These are phyloP conservation scores for Backusella luteola DNA, from an alignment of 192 early-diverging fungal species.

Conservation along the genomic window DNA sequence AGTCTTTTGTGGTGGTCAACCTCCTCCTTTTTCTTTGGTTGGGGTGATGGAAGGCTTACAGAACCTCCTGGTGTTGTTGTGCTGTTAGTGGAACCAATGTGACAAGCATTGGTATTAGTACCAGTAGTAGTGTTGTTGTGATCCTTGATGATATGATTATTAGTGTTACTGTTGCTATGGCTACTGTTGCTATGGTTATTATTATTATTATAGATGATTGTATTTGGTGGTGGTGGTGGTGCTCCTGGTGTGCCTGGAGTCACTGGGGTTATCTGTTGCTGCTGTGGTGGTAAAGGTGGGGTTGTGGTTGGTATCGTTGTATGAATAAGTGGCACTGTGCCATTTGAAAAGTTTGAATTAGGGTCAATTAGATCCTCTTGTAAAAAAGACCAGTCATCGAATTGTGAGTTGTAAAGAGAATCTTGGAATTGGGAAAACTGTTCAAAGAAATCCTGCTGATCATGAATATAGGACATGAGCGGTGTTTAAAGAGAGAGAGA, in stretches of 20 bases:
- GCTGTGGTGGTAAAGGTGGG: neutral
- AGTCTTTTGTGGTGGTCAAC: slow-evolving; percentile 29
- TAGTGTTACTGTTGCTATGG: neutral
- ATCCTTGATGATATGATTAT: neutral
- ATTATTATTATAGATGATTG: neutral
- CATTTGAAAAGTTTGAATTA: neutral
- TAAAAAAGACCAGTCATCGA: neutral
- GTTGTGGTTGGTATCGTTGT: neutral
- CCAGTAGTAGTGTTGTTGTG: neutral
- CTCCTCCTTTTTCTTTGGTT: neutral
- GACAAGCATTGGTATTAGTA: too few relatives aligned
- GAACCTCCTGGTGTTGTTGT: neutral
- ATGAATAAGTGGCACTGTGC: neutral
- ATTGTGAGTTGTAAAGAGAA: neutral
- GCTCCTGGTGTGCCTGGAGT: neutral
- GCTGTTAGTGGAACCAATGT: neutral
- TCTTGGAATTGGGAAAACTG: slow-evolving; percentile 3
- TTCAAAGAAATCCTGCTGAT: neutral
- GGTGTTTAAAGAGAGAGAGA: neutral
- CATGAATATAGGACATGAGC: neutral
- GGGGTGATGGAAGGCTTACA: neutral
- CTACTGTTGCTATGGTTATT: too few relatives aligned
- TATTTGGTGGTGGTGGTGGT: neutral
- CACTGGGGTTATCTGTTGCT: neutral
- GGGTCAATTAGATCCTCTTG: neutral